Base-by-base conservation (phyloP, 2,329 filamentous ascomycete genomes). In the Fusarium paranaense region DNA sequence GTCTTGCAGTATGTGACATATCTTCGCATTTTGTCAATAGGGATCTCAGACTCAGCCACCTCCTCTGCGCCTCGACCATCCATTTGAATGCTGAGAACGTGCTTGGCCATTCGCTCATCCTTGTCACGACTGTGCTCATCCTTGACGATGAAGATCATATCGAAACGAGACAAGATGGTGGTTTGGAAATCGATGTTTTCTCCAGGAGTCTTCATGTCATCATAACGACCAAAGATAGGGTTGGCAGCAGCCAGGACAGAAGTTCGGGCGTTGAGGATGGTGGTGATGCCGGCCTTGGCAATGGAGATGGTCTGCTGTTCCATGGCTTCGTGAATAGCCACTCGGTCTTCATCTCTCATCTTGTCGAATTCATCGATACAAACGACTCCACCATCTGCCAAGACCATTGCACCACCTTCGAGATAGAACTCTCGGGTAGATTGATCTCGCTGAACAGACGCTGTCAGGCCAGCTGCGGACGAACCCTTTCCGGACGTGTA, bases 361-460 rank as follows among this genome's bases (percentile, higher is more conserved):
- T 99, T 99, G 86, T 99, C 97, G 81, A 99, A 99, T 84, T 99
- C 97, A 81, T 99, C 97, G 78, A 99, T 99, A 83, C 97, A 98
- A 11, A 98, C 97, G 1, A 98, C 96, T 78, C 97, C 97, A 3
- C 95, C 95, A 76, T 99, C 97, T 5, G 97, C 97, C 20, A 99
- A 90, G 5, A 99, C 97, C 97, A 99, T 98, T 35, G 97, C 97
- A 84, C 97, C 97, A 56, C 97, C 97, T 86, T 99, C 97, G 1
- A 99, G 91, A 80, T 98, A 99, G 83, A 99, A 99, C 82, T 99
- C 97, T 61, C 97, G 90, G 0, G 96, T 98, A 16, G 92, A 93
- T 16, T 94, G 92, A 80, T 99, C 97, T 67, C 97, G 92, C 78
- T 99, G 97, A 2, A 99, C 97, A 0, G 97, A 98, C 0, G 97